These are phyloP conservation scores for Stromatinia cepivora DNA, from an alignment of 2,329 filamentous ascomycete species.

Conservation along the genomic window DNA sequence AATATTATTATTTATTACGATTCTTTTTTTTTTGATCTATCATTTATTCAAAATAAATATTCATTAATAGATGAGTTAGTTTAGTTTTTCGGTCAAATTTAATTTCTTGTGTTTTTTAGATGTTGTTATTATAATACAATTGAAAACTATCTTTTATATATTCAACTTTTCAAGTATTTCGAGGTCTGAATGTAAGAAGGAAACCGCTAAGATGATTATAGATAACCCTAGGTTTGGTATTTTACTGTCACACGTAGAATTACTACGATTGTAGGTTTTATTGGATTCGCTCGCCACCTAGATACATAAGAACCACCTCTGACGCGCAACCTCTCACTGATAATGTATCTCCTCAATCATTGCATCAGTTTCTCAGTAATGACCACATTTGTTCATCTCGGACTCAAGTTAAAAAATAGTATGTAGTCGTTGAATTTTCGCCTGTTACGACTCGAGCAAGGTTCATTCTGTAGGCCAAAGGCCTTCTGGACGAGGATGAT, in stretches of 20 bases:
- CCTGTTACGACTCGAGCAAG: too few relatives aligned
- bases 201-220: neutral
- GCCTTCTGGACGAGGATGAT: neutral
- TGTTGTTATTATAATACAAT: too few relatives aligned
- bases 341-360: neutral
- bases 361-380: too few relatives aligned
- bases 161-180: too few relatives aligned
- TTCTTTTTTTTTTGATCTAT: too few relatives aligned
- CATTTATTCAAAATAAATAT: too few relatives aligned
- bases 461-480: neutral
- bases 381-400: neutral
- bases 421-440: neutral
- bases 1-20: too few relatives aligned
- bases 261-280: too few relatives aligned
- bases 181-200: neutral
- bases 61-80: too few relatives aligned
- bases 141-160: too few relatives aligned
- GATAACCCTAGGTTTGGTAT: neutral
- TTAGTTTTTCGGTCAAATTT: too few relatives aligned
- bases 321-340: neutral
- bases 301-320: neutral
- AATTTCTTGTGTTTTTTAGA: too few relatives aligned
- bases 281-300: neutral
- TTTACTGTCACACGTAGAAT: neutral
- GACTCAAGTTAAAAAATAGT: neutral